phyloP scores from a whole-genome alignment of 305 asterid genomes.

The Fraxinus dipetala region DNA sequence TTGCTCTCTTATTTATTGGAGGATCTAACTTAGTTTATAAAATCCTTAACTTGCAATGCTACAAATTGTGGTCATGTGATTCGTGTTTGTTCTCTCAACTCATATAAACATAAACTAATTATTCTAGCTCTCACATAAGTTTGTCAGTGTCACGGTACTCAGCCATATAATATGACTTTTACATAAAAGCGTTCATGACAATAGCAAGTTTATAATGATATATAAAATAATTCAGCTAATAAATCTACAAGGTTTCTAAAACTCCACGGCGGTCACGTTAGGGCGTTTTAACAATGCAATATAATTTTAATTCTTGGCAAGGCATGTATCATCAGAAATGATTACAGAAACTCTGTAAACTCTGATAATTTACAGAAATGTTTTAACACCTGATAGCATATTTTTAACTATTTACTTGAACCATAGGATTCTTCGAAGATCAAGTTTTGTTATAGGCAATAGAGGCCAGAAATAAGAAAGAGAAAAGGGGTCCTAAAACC shows the following conservation, averaged over 20 bases:
- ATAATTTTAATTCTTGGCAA: background rate
- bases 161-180: background rate
- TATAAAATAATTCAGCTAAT: background rate
- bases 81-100: background rate
- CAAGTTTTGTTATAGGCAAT: background rate
- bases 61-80: background rate
- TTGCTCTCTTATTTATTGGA: background rate
- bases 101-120: background rate
- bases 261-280: background rate
- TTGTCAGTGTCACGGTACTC: background rate
- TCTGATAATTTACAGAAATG: background rate
- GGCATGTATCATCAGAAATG: background rate
- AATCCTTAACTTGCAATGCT: background rate
- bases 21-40: background rate
- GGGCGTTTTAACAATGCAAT: background rate
- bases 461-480: background rate
- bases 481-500: background rate
- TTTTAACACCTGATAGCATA: background rate
- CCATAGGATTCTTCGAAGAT: background rate
- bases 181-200: background rate
- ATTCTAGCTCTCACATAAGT: background rate
- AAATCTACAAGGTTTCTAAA: background rate
- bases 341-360: background rate
- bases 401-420: background rate
- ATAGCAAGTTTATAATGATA: background rate